phyloP scores from a whole-genome alignment of 257 asterid genomes.

The Lycium ferocissimum region DNA sequence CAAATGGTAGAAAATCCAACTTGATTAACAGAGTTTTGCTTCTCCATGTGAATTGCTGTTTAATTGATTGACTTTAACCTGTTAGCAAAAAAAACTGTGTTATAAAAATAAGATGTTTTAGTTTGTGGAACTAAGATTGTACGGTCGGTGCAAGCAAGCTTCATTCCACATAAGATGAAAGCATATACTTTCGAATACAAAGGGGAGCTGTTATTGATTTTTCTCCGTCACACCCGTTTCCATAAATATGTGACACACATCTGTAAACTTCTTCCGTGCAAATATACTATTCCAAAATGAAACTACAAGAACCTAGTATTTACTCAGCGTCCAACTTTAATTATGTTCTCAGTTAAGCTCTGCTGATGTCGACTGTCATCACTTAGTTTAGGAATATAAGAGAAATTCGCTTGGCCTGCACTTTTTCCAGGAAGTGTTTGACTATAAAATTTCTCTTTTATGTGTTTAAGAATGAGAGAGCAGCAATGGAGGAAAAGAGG shows the following conservation, averaged over 20 bases:
- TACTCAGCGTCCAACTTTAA: not conserved
- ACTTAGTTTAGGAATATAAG: not conserved
- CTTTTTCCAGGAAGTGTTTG: not conserved
- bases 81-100: not conserved
- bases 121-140: not conserved
- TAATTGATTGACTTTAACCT: not conserved
- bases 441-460: slow-evolving; percentile 35
- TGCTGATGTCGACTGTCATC: not conserved
- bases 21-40: slow-evolving; percentile 11
- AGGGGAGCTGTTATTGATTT: slow-evolving; percentile 39
- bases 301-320: not conserved
- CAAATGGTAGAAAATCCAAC: slow-evolving; percentile 25
- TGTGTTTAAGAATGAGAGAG: slow-evolving; percentile 60
- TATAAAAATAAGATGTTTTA: not conserved
- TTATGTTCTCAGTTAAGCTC: not conserved
- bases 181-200: not conserved
- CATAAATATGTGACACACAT: not conserved
- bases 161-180: slow-evolving; percentile 34
- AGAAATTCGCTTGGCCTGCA: not conserved
- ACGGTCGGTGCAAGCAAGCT: not conserved
- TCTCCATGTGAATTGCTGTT: not conserved
- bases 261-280: not conserved
- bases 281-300: not conserved
- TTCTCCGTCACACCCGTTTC: not conserved
- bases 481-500: slow-evolving; percentile 65